phyloP scores from a whole-genome alignment of 2,329 filamentous ascomycete genomes.

The Aspergillus quadrilineatus region DNA sequence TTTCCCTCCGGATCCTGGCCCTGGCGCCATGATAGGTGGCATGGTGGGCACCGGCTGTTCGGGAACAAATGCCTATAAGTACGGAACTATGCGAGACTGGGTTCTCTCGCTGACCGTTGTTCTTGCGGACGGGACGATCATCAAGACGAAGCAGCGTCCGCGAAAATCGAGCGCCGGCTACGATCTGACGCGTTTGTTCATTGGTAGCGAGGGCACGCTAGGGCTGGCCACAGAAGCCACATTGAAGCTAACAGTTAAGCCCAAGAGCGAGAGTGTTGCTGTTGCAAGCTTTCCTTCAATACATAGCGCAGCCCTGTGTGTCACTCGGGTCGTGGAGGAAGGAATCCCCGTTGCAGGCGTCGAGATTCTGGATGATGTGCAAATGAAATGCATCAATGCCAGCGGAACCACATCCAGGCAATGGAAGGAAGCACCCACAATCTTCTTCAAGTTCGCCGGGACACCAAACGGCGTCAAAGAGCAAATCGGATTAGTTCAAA shows the following conservation, averaged over 20 bases:
- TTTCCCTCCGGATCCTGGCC: conserved; percentile 88
- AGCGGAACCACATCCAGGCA: conserved; percentile 47
- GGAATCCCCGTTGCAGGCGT: conserved; percentile 87
- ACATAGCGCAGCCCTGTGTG: conserved; percentile 73
- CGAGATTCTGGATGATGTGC: conserved; percentile 87
- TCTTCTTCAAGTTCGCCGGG: conserved; percentile 75
- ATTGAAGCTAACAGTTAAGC: conserved; percentile 79
- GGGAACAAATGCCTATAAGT: conserved; percentile 87
- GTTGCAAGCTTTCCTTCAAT: conserved; percentile 67
- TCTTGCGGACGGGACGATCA: conserved; percentile 81
- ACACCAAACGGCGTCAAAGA: conserved; percentile 63
- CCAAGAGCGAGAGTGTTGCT: conserved; percentile 76
- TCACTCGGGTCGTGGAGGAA: conserved; percentile 73
- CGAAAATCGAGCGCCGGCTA: conserved; percentile 90
- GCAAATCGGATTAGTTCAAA: conserved; percentile 60
- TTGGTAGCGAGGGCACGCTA: conserved; percentile 87
- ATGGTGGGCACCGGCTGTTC: conserved; percentile 54
- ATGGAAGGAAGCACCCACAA: conserved; percentile 69
- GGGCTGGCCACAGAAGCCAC: conserved; percentile 89
- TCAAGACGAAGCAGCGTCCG: conserved; percentile 84
- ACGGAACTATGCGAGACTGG: conserved; percentile 95
- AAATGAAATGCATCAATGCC: conserved; percentile 71
- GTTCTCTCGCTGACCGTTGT: conserved; percentile 84
- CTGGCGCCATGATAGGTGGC: conserved; percentile 87
- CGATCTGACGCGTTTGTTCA: conserved; percentile 83